These are phyloP conservation scores for Mucor plumbeus DNA, from an alignment of 371 early-diverging fungal genomes.

Conservation along the genomic window DNA sequence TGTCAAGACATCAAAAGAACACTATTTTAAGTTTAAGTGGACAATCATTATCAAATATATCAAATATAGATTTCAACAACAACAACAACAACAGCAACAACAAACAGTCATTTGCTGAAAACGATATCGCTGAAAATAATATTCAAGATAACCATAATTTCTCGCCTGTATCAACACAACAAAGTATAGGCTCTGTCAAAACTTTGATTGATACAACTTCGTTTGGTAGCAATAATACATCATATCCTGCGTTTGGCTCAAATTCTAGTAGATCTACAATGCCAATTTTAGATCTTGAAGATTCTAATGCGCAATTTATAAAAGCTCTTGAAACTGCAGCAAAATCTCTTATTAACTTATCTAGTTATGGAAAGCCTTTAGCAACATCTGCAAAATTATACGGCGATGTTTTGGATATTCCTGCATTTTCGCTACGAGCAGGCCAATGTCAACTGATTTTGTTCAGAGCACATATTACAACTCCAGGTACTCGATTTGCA, in stretches of 20 bases:
- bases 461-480: constrained; percentile 39
- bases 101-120: background rate
- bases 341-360: constrained; percentile 20
- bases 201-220: background rate
- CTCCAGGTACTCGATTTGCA: constrained; percentile 37
- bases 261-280: background rate
- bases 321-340: constrained; percentile 33
- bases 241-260: background rate
- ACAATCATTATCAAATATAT: constrained; percentile 23
- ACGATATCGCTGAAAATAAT: background rate
- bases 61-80: background rate
- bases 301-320: constrained; percentile 23
- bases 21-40: constrained; percentile 31
- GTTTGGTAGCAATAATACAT: background rate
- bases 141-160: background rate
- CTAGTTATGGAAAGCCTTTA: constrained; percentile 32
- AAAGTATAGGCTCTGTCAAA: background rate
- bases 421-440: constrained; percentile 36
- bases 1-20: constrained; percentile 28
- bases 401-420: constrained; percentile 40
- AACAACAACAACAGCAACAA: background rate
- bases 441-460: constrained; percentile 44
- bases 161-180: background rate
- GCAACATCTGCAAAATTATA: constrained; percentile 35
- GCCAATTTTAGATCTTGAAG: background rate